Conservation (phyloP, 2,329 filamentous ascomycete genomes). For the Colletotrichum sp. region DNA sequence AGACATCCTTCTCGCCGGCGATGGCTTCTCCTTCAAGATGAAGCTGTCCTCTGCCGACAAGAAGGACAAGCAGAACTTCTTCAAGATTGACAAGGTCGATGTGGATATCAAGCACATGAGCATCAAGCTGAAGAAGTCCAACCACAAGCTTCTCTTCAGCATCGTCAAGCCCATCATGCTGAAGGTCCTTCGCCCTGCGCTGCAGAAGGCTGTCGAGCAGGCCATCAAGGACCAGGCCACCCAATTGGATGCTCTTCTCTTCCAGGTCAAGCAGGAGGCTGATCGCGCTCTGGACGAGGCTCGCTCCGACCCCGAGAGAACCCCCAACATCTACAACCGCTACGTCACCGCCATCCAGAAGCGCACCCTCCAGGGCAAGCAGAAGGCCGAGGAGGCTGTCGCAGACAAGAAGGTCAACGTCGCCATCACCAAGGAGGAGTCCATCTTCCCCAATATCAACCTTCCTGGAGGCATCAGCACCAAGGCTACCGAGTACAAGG, state of each 20-base stretch:
- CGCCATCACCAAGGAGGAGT: slow-evolving; percentile 86
- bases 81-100: slow-evolving; percentile 90
- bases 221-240: slow-evolving; percentile 84
- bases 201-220: slow-evolving; percentile 90
- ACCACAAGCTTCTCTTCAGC: slow-evolving; percentile 88
- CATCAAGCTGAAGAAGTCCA: slow-evolving; percentile 93
- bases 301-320: slow-evolving; percentile 72
- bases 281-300: slow-evolving; percentile 72
- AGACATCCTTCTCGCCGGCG: slow-evolving; percentile 86
- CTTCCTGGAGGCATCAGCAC: slow-evolving; percentile 88
- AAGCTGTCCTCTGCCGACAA: slow-evolving; percentile 83
- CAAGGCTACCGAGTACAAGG: slow-evolving; percentile 93
- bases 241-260: slow-evolving; percentile 75
- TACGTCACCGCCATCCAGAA: slow-evolving; percentile 80
- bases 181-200: slow-evolving; percentile 79
- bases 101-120: slow-evolving; percentile 82
- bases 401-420: slow-evolving; percentile 79
- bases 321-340: slow-evolving; percentile 84
- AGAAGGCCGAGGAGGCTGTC: slow-evolving; percentile 69
- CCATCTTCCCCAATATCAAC: slow-evolving; percentile 84
- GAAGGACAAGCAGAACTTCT: slow-evolving; percentile 80
- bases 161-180: slow-evolving; percentile 88
- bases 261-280: slow-evolving; percentile 82
- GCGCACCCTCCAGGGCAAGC: slow-evolving; percentile 75
- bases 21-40: slow-evolving; percentile 91